Conservation (phyloP, 495 filamentous ascomycete species). For the Tricharina praecox region DNA sequence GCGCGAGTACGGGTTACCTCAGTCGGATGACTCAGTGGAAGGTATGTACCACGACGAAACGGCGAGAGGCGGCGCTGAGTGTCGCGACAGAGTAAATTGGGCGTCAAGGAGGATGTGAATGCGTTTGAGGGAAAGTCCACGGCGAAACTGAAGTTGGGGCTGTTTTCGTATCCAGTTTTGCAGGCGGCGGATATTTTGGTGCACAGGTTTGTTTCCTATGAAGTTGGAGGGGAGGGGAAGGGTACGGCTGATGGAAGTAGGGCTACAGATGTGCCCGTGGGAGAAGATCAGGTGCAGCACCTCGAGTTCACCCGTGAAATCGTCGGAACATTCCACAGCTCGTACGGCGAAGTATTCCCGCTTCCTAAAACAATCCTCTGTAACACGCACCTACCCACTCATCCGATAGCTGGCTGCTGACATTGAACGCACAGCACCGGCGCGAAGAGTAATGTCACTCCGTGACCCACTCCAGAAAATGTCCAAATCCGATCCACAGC, state of each 20-base stretch:
- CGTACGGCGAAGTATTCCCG: slow-evolving; percentile 46
- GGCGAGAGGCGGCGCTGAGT: slow-evolving; percentile 2
- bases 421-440: slow-evolving; percentile 37
- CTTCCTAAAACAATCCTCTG: slow-evolving; percentile 60
- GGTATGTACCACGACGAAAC: slow-evolving; percentile 40
- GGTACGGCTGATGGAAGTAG: slow-evolving; percentile 29
- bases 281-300: slow-evolving; percentile 84
- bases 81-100: slow-evolving; percentile 17
- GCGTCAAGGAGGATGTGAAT: slow-evolving; percentile 12
- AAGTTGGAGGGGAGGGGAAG: neutral
- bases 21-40: slow-evolving; percentile 98
- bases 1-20: slow-evolving; percentile 74
- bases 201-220: slow-evolving; percentile 41
- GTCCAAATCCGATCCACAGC: slow-evolving; percentile 62
- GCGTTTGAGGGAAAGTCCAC: slow-evolving; percentile 28
- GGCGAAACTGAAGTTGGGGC: slow-evolving; percentile 57
- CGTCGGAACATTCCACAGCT: slow-evolving; percentile 67
- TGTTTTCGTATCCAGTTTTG: slow-evolving; percentile 91
- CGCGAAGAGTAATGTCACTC: slow-evolving; percentile 79
- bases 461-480: slow-evolving; percentile 62
- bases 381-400: slow-evolving; percentile 28
- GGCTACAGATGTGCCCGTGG: slow-evolving; percentile 88
- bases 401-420: neutral
- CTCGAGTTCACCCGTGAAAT: slow-evolving; percentile 78
- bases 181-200: slow-evolving; percentile 90